These are phyloP conservation scores for Erodium trifolium DNA, from an alignment of 441 rosid genomes.

Conservation along the genomic window DNA sequence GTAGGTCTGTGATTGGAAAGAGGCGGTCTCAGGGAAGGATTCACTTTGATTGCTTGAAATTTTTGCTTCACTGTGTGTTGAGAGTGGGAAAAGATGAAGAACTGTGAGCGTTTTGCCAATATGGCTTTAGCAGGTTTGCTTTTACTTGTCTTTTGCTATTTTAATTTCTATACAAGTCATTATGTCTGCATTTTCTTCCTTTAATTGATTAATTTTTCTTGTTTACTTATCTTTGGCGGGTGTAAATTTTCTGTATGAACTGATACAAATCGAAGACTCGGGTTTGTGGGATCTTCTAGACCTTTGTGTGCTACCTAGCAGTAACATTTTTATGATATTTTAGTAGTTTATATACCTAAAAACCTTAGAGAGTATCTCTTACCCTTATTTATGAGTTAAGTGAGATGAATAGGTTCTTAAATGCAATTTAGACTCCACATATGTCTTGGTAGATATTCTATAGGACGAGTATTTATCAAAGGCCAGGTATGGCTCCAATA, in stretches of 20 bases:
- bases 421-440: background rate
- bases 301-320: background rate
- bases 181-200: background rate
- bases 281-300: background rate
- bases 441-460: background rate
- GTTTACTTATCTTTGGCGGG: background rate
- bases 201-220: background rate
- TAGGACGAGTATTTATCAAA: background rate
- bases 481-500: background rate
- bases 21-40: background rate
- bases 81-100: conserved; percentile 46
- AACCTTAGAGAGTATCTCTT: background rate
- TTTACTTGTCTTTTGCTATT: background rate
- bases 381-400: background rate
- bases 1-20: background rate
- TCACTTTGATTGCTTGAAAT: background rate
- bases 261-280: background rate
- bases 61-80: background rate
- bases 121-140: conserved; percentile 71
- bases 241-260: background rate
- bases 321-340: background rate
- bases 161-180: background rate
- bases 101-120: conserved; percentile 64
- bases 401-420: background rate
- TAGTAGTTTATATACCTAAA: background rate